Base-by-base conservation (phyloP, 1,284 basidiomycete genomes). In the Pseudozyma sp. region DNA sequence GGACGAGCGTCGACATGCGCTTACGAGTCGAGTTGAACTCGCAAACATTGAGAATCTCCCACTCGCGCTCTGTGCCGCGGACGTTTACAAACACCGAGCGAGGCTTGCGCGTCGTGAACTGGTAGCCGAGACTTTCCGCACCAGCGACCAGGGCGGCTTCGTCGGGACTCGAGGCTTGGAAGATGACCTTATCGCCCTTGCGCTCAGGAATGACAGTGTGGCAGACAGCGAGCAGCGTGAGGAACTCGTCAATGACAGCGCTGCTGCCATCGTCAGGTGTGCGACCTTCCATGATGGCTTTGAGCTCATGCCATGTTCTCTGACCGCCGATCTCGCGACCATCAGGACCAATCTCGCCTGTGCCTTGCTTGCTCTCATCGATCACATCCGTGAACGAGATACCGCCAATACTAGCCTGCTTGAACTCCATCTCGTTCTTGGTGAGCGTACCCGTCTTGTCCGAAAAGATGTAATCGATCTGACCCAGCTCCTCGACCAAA, bases 371-470 rank as follows among this genome's bases (percentile, higher is more conserved):
- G 78, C 89, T 88, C 76, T 95, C 94, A 79, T 95, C 94, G 6
- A 95, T 92, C 9, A 89, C 88, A 71, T 96, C 95, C 0, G 94
- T 91, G 85, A 97, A 99, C 25, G 91, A 91, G 8, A 92, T 89
- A 3, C 97, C 97, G 16, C 89, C 94, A 60, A 99, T 91, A 51
- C 90, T 92, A 82, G 93, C 97, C 85, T 93, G 92, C 31, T 91
- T 90, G 86, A 99, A 99, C 86, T 98, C 95, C 97, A 99, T 99
- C 86, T 97, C 85, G 86, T 99, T 99, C 65, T 94, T 90, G 4
- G 96, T 99, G 39, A 99, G 88, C 0, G 97, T 99, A 5, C 96
- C 96, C 0, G 96, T 99, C 88, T 99, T 99, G 88, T 99, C 97
- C 57, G 93, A 95, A 86, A 99, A 99, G 34, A 99, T 94, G 85